Evolutionary conservation across 371 early-diverging fungal genomes (phyloP), one percentile per base, ranked within the genome.

Genomic region (Mucor velutinosus): DNA sequence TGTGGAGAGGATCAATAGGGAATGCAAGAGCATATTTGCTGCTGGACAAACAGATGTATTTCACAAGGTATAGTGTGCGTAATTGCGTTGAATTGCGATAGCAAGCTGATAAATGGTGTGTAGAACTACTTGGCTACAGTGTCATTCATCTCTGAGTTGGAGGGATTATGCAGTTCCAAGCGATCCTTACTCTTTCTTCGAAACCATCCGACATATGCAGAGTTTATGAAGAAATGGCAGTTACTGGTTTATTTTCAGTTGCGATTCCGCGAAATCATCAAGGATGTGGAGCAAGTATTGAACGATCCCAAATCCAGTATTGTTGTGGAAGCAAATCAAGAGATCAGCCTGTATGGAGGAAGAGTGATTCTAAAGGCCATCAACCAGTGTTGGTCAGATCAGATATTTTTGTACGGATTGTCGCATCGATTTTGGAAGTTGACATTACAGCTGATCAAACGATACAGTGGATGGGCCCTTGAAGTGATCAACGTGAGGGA

Each of bases 151-250:
- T 69, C 80, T 7, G 67, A 74, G 27, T 66, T 93, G 32, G 92
- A 91, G 67, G 68, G 67, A 3, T 63, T 88, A 8, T 90, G 87
- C 47, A 67, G 73, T 11, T 79, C 84, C 0, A 80, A 73, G 43
- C 75, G 79, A 43, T 81, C 86, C 0, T 65, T 92, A 21, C 47
- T 81, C 1, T 81, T 84, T 41, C 67, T 94, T 37, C 77, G 95
- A 23, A 75, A 71, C 7, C 89, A 89, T 73, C 75, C 85, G 2
- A 73, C 75, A 2, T 93, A 92, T 59, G 70, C 81, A 11, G 90
- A 89, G 6, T 92, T 92, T 66, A 87, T 92, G 85, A 90, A 86
- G 61, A 77, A 85, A 62, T 93, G 93, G 93, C 90, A 93, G 56
- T 75, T 93, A 0, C 74, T 84, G 0, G 87, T 91, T 1, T 94